phyloP scores from a whole-genome alignment of 83 land plant genomes.

The Picea abies region DNA sequence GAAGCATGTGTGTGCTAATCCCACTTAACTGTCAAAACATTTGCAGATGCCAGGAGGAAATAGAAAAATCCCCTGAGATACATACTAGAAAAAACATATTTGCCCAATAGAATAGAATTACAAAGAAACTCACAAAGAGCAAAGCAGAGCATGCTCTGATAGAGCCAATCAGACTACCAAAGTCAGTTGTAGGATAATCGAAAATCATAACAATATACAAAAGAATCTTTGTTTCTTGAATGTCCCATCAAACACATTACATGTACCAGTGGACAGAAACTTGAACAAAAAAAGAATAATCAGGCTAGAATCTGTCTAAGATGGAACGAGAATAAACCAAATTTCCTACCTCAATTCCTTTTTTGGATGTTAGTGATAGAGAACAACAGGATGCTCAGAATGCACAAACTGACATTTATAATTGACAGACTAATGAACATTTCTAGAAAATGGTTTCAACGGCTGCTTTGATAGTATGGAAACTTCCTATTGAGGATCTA shows the following conservation, averaged over 20 bases:
- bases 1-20: neutral
- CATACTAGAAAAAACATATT: neutral
- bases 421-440: no score
- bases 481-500: no score
- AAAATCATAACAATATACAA: neutral
- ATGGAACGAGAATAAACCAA: neutral
- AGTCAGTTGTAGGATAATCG: neutral
- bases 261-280: neutral
- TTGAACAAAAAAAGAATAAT: neutral
- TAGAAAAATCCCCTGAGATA: neutral
- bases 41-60: neutral
- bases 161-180: neutral
- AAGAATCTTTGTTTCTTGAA: neutral
- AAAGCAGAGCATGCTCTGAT: neutral
- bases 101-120: neutral
- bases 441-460: no score
- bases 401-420: no score
- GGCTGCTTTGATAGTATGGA: no score
- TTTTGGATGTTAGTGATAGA: neutral
- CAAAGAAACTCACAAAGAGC: neutral
- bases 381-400: no score
- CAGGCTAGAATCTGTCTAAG: neutral
- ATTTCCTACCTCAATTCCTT: neutral
- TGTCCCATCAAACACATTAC: neutral
- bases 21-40: neutral